Evolutionary conservation across 257 asterid genomes (phyloP), one percentile per base, ranked within the genome.

Genomic region (Capsicum pubescens): DNA sequence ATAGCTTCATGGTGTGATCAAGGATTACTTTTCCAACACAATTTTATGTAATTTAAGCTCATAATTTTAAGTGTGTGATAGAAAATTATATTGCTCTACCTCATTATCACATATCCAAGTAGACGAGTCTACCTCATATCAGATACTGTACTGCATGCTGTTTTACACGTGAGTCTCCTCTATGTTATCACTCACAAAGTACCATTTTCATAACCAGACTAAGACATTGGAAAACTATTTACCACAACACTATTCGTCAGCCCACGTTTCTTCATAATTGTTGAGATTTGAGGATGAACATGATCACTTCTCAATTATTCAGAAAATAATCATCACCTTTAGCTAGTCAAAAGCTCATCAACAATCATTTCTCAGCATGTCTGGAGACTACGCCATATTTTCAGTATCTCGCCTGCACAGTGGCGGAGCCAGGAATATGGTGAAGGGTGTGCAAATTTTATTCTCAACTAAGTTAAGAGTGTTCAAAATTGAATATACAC

Each of bases 291-390:
- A 63, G 54, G 54, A 15, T 15, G 32, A 69, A 39, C 52, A 0
- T 36, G 54, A 68, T 16, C 77, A 8, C 16, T 69, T 69, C 77
- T 39, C 77, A 39, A 39, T 69, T 69, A 69, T 69, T 69, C 54
- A 69, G 54, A 39, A 14, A 69, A 16, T 0, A 15, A 69, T 26
- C 76, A 69, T 69, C 77, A 69, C 77, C 77, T 3, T 69, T 39
- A 8, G 48, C 55, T 39, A 36, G 76, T 69, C 32, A 39, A 69
- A 42, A 39, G 77, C 54, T 39, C 39, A 15, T 39, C 77, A 69
- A 39, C 54, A 69, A 69, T 42, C 78, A 42, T 69, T 69, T 69
- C 78, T 42, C 55, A 69, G 54, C 50, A 39, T 46, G 32, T 39
- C 77, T 39, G 15, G 77, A 69, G 15, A 15, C 76, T 7, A 19